These are phyloP conservation scores for Brassica incana DNA, from an alignment of 345 rosid genomes.

Conservation along the genomic window DNA sequence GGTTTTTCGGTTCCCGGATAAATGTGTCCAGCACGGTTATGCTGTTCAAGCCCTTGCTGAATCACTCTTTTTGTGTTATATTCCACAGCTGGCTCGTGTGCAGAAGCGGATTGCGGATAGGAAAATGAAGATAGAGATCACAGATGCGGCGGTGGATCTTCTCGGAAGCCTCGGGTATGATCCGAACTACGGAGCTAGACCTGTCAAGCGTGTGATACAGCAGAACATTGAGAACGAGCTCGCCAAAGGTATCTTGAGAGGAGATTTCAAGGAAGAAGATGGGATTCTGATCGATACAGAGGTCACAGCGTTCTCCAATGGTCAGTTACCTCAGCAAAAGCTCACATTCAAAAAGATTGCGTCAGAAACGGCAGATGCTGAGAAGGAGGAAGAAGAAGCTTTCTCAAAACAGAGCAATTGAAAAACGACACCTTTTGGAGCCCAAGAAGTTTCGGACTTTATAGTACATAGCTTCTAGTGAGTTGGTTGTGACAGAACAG, in stretches of 20 bases:
- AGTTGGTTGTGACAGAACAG: constrained; percentile 8
- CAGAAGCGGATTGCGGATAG: constrained; percentile 86
- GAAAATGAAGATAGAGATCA: constrained; percentile 75
- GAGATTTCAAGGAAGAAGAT: constrained; percentile 90
- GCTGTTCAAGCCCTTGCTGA: no score
- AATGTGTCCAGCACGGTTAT: constrained; percentile 43
- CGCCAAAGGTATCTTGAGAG: constrained; percentile 92
- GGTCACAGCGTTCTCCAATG: constrained; percentile 64
- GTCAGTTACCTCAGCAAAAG: constrained; percentile 85
- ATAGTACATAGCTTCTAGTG: constrained; percentile 1
- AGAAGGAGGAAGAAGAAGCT: constrained; percentile 40
- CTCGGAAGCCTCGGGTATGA: constrained; percentile 68
- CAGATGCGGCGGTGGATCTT: constrained; percentile 72
- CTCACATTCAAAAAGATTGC: constrained; percentile 62
- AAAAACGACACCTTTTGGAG: neutral
- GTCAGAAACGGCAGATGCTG: constrained; percentile 38
- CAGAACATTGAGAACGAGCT: constrained; percentile 92
- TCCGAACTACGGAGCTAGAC: constrained; percentile 95
- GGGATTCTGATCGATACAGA: constrained; percentile 66
- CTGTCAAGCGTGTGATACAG: constrained; percentile 95
- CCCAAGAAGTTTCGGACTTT: neutral
- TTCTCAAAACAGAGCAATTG: constrained; percentile 26
- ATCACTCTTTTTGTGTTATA: no score
- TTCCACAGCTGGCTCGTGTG: constrained; percentile 72
- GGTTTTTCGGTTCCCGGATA: neutral